phyloP scores from a whole-genome alignment of 2,329 filamentous ascomycete genomes.

The Cadophora luteo-olivacea region DNA sequence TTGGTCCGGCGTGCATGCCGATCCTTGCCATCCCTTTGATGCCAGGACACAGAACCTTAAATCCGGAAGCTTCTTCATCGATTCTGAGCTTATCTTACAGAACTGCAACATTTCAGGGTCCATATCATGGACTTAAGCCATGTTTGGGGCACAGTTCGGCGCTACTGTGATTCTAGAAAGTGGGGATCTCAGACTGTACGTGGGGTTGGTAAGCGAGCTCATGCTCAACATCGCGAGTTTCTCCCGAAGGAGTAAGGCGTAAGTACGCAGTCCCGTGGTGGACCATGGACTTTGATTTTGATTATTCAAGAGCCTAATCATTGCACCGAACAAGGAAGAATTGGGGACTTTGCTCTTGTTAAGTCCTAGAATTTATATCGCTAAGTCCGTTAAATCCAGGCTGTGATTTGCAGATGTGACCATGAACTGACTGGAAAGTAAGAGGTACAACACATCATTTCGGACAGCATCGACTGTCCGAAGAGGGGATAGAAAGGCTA shows the following conservation, averaged over 20 bases:
- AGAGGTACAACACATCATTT: not conserved
- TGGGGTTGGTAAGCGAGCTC: not conserved
- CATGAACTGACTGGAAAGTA: not conserved
- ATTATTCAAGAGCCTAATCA: not conserved
- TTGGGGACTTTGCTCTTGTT: not conserved
- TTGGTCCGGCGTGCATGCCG: not conserved
- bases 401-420: not conserved
- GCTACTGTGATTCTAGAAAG: not conserved
- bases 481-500: not conserved
- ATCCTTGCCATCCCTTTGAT: not conserved
- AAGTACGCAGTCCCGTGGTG: not conserved
- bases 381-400: not conserved
- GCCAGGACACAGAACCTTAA: not conserved
- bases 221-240: constrained; percentile 7
- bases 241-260: not conserved
- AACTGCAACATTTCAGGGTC: too few relatives aligned
- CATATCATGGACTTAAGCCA: too few relatives aligned
- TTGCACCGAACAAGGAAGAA: too few relatives aligned
- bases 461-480: not conserved
- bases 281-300: not conserved
- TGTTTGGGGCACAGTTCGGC: not conserved
- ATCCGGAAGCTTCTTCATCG: not conserved
- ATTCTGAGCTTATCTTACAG: not conserved
- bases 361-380: not conserved
- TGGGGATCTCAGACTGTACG: not conserved